A percentile compares a stretch with the other conserved stretches of the same genome.
phyloP scores from a whole-genome alignment of 257 asterid genomes.

The Nicotiana obtusifolia region DNA sequence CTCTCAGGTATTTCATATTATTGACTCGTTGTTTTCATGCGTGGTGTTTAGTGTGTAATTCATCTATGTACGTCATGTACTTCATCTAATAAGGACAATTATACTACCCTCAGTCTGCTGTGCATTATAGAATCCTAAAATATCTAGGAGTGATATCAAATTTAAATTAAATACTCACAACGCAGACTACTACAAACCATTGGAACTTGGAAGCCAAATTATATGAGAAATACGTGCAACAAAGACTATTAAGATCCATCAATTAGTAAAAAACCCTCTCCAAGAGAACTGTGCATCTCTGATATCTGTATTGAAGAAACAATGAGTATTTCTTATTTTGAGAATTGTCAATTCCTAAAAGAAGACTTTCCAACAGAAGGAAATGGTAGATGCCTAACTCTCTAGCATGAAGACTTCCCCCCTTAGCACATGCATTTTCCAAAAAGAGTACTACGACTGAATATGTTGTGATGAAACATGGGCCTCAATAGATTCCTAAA shows the following conservation, averaged over 20 bases:
- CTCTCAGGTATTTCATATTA: not conserved
- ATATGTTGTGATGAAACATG: not conserved
- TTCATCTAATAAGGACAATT: not conserved
- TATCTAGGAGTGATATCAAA: not conserved
- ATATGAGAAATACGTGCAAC: not conserved
- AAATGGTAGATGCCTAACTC: not conserved
- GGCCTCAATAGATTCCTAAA: not conserved
- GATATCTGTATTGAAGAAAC: not conserved
- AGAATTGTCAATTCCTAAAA: not conserved
- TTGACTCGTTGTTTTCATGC: not conserved
- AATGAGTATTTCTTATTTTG: not conserved
- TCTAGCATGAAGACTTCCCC: not conserved
- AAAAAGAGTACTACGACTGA: not conserved
- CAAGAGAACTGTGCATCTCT: not conserved
- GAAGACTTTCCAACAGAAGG: not conserved
- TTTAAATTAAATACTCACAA: not conserved
- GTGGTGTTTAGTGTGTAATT: not conserved
- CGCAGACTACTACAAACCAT: not conserved
- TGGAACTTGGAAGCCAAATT: constrained; percentile 1
- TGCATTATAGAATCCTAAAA: not conserved
- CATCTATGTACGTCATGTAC: not conserved
- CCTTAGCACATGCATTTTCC: not conserved
- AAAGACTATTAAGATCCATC: constrained; percentile 4
- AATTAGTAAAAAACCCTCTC: not conserved
- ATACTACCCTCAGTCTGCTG: constrained; percentile 1